These are phyloP conservation scores for Ganoderma sinense DNA, from an alignment of 1,284 basidiomycete genomes.

Conservation along the genomic window DNA sequence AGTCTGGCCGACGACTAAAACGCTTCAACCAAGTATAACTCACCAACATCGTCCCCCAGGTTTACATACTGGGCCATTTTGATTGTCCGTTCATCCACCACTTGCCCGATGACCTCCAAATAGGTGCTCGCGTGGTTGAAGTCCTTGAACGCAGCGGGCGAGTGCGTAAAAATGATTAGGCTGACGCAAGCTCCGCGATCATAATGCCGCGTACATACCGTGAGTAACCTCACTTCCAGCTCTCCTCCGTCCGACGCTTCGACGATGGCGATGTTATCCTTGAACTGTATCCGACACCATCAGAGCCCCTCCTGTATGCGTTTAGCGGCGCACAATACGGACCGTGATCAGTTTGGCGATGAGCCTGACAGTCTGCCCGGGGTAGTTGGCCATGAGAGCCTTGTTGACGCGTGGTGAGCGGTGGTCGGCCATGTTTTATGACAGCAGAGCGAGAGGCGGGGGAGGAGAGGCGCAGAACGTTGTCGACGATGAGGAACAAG, in stretches of 20 bases:
- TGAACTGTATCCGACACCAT: slow-evolving; percentile 47
- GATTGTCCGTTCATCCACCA: slow-evolving; percentile 65
- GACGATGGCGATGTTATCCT: slow-evolving; percentile 65
- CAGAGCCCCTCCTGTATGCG: not conserved
- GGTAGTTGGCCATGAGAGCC: slow-evolving; percentile 59
- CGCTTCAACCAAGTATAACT: slow-evolving; percentile 35
- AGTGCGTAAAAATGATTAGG: not conserved
- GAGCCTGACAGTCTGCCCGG: slow-evolving; percentile 73
- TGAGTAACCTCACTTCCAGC: slow-evolving; percentile 54
- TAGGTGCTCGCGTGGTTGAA: slow-evolving; percentile 60
- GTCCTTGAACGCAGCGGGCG: slow-evolving; percentile 44
- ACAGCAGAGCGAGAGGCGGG: not conserved
- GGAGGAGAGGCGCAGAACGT: not conserved
- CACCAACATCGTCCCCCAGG: slow-evolving; percentile 75
- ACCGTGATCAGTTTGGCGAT: slow-evolving; percentile 77
- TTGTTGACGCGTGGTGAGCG: slow-evolving; percentile 73
- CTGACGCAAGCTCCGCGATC: not conserved
- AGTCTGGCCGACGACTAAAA: not conserved
- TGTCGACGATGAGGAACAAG: not conserved
- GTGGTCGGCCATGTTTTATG: slow-evolving; percentile 46
- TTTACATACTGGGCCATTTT: slow-evolving; percentile 69
- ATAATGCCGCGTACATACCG: slow-evolving; percentile 9
- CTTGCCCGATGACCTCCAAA: slow-evolving; percentile 81
- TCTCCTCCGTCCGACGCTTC: slow-evolving; percentile 79
- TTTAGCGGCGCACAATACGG: slow-evolving; percentile 27